Percentiles rank a stretch among this genome's conserved stretches.
phyloP scores from a whole-genome alignment of 2,329 filamentous ascomycete species.

The Metarhizium brunneum region DNA sequence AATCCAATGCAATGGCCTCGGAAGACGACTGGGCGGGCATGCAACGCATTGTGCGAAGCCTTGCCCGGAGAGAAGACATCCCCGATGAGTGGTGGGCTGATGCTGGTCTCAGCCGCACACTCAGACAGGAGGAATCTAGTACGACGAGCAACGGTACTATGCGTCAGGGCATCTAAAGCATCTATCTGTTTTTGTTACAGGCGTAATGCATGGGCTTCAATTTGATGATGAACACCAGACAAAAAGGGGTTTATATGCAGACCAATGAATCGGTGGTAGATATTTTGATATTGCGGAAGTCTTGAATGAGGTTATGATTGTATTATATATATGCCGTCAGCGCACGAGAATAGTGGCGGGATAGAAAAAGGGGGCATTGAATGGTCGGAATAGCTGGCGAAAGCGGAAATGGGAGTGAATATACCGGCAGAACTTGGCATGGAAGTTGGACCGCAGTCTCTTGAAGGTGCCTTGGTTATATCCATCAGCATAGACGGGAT shows the following conservation, averaged over 20 bases:
- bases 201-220: background rate
- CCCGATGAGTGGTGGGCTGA: conserved; percentile 77
- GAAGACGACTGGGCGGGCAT: conserved; percentile 47
- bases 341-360: too few species aligned
- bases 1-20: conserved; percentile 9
- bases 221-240: background rate
- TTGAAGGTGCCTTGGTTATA: too few species aligned
- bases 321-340: background rate
- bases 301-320: background rate
- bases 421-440: too few species aligned
- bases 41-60: conserved; percentile 61
- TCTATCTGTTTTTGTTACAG: background rate
- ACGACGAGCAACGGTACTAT: conserved; percentile 1
- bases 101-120: conserved; percentile 54
- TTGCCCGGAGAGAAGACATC: conserved; percentile 64
- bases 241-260: background rate
- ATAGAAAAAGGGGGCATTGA: background rate
- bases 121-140: conserved; percentile 22
- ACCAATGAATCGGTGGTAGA: background rate
- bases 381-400: background rate
- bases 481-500: too few species aligned
- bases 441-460: too few species aligned
- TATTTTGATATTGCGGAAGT: background rate
- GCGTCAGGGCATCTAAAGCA: background rate
- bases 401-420: too few species aligned